phyloP scores from a whole-genome alignment of 2,329 filamentous ascomycete species.

The Colletotrichum tanaceti region DNA sequence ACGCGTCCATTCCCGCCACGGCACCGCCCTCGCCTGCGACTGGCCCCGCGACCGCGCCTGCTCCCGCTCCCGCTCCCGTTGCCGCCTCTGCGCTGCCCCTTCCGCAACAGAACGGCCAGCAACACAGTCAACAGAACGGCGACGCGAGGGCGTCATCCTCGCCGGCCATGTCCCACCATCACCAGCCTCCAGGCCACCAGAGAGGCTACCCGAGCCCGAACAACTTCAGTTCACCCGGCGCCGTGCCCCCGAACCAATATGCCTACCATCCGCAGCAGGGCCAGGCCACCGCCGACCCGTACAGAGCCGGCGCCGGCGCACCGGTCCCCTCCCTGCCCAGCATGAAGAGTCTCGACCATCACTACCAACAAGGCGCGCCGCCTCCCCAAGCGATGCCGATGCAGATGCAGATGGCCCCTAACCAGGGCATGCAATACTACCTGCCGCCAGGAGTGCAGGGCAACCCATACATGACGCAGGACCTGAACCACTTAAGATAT shows the following conservation, averaged over 20 bases:
- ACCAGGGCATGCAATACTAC: conserved; percentile 57
- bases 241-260: conserved; percentile 33
- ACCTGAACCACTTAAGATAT: conserved; percentile 61
- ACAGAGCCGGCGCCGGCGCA: conserved; percentile 49
- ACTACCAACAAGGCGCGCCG: conserved; percentile 45
- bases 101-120: conserved; percentile 18
- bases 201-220: conserved; percentile 42
- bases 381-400: conserved; percentile 51
- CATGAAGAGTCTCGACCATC: conserved; percentile 57
- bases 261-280: conserved; percentile 42
- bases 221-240: conserved; percentile 34
- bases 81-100: conserved; percentile 8
- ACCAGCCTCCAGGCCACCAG: conserved; percentile 37
- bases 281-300: conserved; percentile 49
- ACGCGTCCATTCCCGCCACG: conserved; percentile 20
- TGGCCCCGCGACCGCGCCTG: conserved; percentile 14
- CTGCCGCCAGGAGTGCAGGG: conserved; percentile 46
- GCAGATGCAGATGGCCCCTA: conserved; percentile 50
- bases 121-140: conserved; percentile 33
- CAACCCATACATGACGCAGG: conserved; percentile 46
- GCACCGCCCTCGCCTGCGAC: conserved; percentile 5
- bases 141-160: conserved; percentile 41
- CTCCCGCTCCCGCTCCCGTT: conserved; percentile 5
- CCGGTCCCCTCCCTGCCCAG: conserved; percentile 54
- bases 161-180: conserved; percentile 43